Evolutionary conservation across 2,329 filamentous ascomycete species (phyloP), one percentile per base, ranked within the genome.

Genomic region (Decorospora gaudefroyi): DNA sequence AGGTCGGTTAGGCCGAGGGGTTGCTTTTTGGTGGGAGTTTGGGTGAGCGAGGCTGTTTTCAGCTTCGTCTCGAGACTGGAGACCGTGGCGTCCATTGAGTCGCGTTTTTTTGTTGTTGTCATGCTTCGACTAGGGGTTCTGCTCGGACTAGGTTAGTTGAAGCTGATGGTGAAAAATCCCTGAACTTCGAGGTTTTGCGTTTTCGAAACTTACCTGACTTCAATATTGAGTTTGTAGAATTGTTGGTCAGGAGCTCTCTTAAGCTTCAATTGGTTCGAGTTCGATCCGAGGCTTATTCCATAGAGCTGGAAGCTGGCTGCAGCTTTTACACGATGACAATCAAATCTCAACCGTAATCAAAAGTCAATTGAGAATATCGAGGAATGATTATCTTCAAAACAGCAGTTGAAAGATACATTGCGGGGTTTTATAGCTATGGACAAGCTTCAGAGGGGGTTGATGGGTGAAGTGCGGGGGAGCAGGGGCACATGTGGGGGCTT

Each of bases 31-130:
- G 60, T 13, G 6, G 10, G 12, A 12, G 41, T 23, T 1, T 47
- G 39, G 16, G 30, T 26, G 36, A 55, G 33, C 1, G 53, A 38
- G 8, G 57, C 46, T 6, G 45, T 22, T 49, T 58, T 27, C 26
- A 62, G 32, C 18, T 59, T 59, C 1, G 46, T 37, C 6, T 52
- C 32, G 21, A 61, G 30, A 6, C 45, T 46, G 25, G 47, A 37
- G 12, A 51, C 38, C 9, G 56, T 58, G 1, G 59, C 64, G 10
- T 65, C 64, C 61, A 69, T 69, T 6, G 63, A 67, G 41, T 67
- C 65, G 36, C 61, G 50, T 26, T 68, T 68, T 25, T 29, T 28
- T 16, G 22, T 17, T 4, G 17, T 18, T 18, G 42, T 26, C 38
- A 40, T 43, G 34, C 17, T 41, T 35, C 19, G 18, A 16, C 23